Conservation (phyloP, 805 yeast genomes). For the Candida vartiovaarae region DNA sequence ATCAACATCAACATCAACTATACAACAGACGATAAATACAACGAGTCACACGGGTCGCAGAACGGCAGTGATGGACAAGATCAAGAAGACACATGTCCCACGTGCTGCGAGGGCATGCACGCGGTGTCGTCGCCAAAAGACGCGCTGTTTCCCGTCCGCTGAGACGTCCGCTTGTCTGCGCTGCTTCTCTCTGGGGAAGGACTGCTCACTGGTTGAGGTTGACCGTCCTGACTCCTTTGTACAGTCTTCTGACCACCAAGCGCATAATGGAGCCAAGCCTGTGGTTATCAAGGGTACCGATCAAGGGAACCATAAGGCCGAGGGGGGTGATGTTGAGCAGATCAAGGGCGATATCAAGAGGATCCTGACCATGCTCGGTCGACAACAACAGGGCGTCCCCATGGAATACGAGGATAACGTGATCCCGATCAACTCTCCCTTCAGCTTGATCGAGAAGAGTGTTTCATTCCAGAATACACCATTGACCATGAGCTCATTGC, state of each 20-base stretch:
- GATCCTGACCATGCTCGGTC: slow-evolving; percentile 9
- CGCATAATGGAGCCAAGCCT: too few relatives aligned
- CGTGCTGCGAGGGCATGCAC: slow-evolving; percentile 50
- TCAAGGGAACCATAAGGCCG: slow-evolving; percentile 7
- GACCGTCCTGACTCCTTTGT: too few relatives aligned
- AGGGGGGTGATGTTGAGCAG: slow-evolving; percentile 8
- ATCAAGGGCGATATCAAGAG: slow-evolving; percentile 8
- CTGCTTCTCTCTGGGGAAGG: slow-evolving; percentile 44
- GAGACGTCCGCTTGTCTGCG: slow-evolving; percentile 44
- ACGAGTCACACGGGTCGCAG: too few relatives aligned
- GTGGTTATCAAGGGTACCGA: slow-evolving; percentile 7
- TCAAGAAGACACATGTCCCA: slow-evolving; percentile 5
- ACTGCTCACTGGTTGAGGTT: slow-evolving; percentile 28
- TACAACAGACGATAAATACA: too few relatives aligned
- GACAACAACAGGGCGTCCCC: slow-evolving; percentile 6
- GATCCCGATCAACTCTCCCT: slow-evolving; percentile 16
- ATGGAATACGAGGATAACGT: slow-evolving; percentile 1
- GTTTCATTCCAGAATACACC: slow-evolving; percentile 14
- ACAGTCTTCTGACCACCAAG: slow-evolving; percentile 1
- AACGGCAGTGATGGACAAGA: too few relatives aligned
- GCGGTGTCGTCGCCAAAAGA: slow-evolving; percentile 47
- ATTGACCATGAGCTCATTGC: slow-evolving; percentile 10
- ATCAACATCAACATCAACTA: too few relatives aligned
- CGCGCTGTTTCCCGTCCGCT: slow-evolving; percentile 52
- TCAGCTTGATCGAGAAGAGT: slow-evolving; percentile 18